Conservation (phyloP, 2,329 filamentous ascomycete genomes). For the Madurella fahalii region DNA sequence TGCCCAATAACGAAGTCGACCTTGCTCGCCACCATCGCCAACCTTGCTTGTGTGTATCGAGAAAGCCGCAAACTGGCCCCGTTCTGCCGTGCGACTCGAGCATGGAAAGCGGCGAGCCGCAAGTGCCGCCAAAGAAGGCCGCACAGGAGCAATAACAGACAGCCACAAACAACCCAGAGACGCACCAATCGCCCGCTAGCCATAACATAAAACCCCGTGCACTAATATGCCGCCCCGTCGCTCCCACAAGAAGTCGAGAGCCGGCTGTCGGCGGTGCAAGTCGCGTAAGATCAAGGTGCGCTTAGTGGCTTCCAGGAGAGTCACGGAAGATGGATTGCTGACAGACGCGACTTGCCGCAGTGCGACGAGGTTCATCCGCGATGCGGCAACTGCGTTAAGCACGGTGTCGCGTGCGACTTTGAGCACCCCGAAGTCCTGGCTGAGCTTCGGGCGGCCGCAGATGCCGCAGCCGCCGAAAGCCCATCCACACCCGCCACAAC, state of each 20-base stretch:
- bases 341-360: conserved; percentile 31
- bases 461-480: conserved; percentile 28
- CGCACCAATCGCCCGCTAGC: too few species aligned
- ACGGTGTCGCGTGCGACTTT: conserved; percentile 64
- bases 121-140: conserved; percentile 15
- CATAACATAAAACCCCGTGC: neutral
- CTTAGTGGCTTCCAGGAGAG: neutral
- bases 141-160: conserved; percentile 3
- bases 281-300: conserved; percentile 64
- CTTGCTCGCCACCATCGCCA: neutral
- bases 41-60: too few species aligned
- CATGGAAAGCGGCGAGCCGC: conserved; percentile 15
- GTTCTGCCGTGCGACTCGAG: conserved; percentile 5
- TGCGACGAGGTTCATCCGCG: conserved; percentile 63
- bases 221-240: conserved; percentile 57
- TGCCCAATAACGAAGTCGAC: neutral
- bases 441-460: conserved; percentile 39
- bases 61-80: conserved; percentile 1
- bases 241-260: conserved; percentile 65
- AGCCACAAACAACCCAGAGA: neutral
- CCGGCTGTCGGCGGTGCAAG: conserved; percentile 64
- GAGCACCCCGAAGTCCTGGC: conserved; percentile 48
- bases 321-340: neutral
- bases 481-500: conserved; percentile 23
- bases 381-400: conserved; percentile 64